Conservation (phyloP, 139 green algal genomes). For the Gonium pectorale region DNA sequence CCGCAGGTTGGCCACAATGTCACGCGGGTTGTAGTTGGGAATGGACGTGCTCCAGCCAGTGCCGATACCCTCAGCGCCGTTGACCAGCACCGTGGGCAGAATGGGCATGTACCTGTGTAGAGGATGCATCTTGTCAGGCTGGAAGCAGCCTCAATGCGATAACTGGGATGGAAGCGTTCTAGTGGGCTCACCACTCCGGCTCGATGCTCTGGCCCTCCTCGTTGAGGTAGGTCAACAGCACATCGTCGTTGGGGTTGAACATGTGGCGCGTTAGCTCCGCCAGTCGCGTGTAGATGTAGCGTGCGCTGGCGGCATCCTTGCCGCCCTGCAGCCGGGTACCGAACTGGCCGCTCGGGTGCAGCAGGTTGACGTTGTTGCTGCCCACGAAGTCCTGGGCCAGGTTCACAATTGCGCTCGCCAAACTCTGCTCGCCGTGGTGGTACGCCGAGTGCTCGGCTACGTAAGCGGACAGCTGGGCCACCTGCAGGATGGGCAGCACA, state of each 20-base stretch:
- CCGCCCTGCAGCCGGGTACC: constrained; percentile 93
- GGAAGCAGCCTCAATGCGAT: too few relatives aligned
- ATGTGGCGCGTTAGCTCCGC: constrained; percentile 83
- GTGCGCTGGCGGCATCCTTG: constrained; percentile 93
- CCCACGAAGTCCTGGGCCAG: constrained; percentile 94
- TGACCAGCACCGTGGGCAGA: constrained; percentile 91
- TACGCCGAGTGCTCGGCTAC: constrained; percentile 98
- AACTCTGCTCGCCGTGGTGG: constrained; percentile 95
- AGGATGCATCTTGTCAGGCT: too few relatives aligned
- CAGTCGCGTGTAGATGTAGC: constrained; percentile 99
- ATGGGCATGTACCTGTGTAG: constrained; percentile 93
- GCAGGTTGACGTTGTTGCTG: constrained; percentile 98
- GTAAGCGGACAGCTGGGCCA: constrained; percentile 96
- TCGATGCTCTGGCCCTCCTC: constrained; percentile 98
- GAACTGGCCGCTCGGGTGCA: constrained; percentile 89
- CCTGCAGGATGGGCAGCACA: constrained; percentile 64
- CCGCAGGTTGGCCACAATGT: constrained; percentile 91
- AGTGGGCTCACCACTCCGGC: constrained; percentile 90
- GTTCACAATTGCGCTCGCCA: constrained; percentile 77
- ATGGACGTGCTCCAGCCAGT: constrained; percentile 98
- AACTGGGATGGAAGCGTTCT: too few relatives aligned
- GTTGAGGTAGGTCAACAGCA: constrained; percentile 92
- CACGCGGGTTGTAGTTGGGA: constrained; percentile 96
- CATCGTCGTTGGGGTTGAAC: constrained; percentile 95
- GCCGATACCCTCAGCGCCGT: constrained; percentile 98